Evolutionary conservation across 179 eudicot genomes (phyloP).

Genomic region (Nepenthes alata): DNA sequence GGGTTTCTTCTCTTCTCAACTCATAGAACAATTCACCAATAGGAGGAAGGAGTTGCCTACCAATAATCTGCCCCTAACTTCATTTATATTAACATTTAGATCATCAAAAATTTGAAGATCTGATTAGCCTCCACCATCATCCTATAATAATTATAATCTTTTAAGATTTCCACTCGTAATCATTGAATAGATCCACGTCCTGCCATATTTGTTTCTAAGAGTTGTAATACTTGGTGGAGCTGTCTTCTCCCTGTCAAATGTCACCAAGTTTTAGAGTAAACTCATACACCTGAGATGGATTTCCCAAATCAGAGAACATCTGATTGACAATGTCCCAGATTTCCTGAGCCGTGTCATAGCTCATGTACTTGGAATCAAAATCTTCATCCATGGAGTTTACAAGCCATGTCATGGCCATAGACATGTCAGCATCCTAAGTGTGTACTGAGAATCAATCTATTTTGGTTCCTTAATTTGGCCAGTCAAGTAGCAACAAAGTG

Average conservation of each 20-base stretch:
- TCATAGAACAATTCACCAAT: no score
- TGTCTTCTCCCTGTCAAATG: background rate
- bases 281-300: background rate
- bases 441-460: background rate
- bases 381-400: slow-evolving; percentile 4
- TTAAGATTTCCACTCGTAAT: background rate
- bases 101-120: background rate
- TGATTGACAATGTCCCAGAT: slow-evolving; percentile 1
- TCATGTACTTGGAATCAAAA: background rate
- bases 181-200: slow-evolving; percentile 2
- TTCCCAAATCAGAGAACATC: slow-evolving; percentile 1
- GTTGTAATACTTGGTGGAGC: background rate
- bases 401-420: slow-evolving; percentile 5
- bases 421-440: slow-evolving; percentile 1
- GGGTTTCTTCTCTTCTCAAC: no score
- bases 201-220: background rate
- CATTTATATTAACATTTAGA: background rate
- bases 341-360: background rate
- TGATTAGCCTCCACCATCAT: background rate
- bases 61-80: background rate
- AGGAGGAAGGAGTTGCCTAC: background rate
- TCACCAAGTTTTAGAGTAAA: background rate
- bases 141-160: background rate
- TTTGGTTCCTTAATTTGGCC: background rate
- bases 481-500: background rate